Base-by-base conservation (phyloP, 352 stramenopile species). In the Albugo candida region DNA sequence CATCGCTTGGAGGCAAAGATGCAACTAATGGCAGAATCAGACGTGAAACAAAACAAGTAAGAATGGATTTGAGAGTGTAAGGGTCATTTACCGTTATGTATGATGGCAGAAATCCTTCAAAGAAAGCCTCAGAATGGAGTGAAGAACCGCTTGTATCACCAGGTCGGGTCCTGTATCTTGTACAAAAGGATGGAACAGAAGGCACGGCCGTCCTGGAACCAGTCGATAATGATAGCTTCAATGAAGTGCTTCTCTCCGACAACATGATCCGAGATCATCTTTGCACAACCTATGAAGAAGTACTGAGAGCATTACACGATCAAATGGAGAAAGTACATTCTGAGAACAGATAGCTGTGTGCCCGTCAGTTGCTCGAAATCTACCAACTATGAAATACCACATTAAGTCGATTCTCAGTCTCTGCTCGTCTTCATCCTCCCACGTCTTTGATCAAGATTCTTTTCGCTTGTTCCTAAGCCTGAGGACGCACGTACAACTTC, bases 241-340 rank as follows among this genome's bases (percentile, higher is more conserved):
- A 64, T 48, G 67, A 63, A 40, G 65, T 87, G 11, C 64, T 82
- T 49, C 66, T 91, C 10, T 87, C 78, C 24, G 84, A 85, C 38
- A 59, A 66, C 39, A 91, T 91, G 78, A 64, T 91, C 12, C 59
- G 83, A 14, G 75, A 91, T 46, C 78, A 91, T 21, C 65, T 91
- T n/a, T 88, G 78, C 52, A 83, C 72, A 3, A 68, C 76, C 37
- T 91, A 91, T 54, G 77, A 91, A 47, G 62, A 61, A 24, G 60
- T 78, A 53, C 57, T 87, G 34, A 53, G 56, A 43, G 38, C 17
- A 24, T 24, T 24, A 8, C 17, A 43, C 3, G 38, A 3, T 3
- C 20, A 43, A 43, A 10, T 43, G 17, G 17, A 43, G 8, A 3
- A 8, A 3, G 3, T 10, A 24, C 38, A 43, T 43, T 8, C 38